phyloP scores from a whole-genome alignment of 108 stramenopile genomes.

The Skeletonema grethae region DNA sequence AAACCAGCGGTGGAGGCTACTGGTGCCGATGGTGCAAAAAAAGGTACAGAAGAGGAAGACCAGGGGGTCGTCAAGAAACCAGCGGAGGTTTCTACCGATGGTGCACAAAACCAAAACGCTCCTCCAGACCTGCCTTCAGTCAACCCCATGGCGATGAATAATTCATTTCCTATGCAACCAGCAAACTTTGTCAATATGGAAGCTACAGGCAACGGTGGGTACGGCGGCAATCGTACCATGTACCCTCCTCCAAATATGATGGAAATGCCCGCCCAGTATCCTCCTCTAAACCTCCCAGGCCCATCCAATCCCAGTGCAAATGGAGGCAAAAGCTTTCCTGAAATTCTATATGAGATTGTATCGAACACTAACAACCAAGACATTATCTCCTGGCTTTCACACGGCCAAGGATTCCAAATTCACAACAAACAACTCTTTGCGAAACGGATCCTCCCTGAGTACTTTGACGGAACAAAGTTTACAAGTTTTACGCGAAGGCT shows the following conservation, averaged over 20 bases:
- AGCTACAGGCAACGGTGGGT: neutral
- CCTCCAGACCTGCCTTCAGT: neutral
- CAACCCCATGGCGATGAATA: neutral
- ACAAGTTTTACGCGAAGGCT: slow-evolving; percentile 70
- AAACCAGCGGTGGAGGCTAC: neutral
- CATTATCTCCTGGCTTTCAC: slow-evolving; percentile 64
- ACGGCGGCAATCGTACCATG: neutral
- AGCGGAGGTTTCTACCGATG: neutral
- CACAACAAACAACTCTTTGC: slow-evolving; percentile 64
- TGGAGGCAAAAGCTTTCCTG: slow-evolving; percentile 22
- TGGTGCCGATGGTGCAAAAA: too few species aligned
- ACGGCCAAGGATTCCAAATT: slow-evolving; percentile 67
- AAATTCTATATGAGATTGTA: slow-evolving; percentile 21
- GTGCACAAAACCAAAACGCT: neutral
- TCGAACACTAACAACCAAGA: slow-evolving; percentile 49
- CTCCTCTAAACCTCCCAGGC: neutral
- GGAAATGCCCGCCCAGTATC: neutral
- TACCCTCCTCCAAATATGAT: neutral
- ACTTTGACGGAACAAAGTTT: slow-evolving; percentile 76
- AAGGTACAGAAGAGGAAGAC: too few species aligned
- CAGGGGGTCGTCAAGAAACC: neutral
- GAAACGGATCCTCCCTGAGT: slow-evolving; percentile 66
- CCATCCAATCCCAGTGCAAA: neutral
- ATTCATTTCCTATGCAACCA: neutral
- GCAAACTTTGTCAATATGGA: neutral